phyloP scores from a whole-genome alignment of 345 rosid genomes.

The Euphorbia peplus region DNA sequence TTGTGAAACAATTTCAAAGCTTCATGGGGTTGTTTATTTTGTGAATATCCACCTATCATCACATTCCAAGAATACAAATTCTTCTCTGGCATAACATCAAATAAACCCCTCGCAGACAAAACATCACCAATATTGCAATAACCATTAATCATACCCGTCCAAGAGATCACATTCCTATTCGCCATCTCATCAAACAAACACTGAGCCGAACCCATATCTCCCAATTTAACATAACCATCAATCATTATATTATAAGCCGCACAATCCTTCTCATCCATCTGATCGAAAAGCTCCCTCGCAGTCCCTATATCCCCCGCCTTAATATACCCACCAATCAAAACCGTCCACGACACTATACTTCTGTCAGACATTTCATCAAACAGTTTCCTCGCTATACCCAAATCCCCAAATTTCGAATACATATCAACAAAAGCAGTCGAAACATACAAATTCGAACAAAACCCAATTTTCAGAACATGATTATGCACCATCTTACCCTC shows the following conservation, averaged over 20 bases:
- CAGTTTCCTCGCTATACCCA: conserved; percentile 42
- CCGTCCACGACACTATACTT: conserved; percentile 76
- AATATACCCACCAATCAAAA: conserved; percentile 55
- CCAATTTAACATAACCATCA: conserved; percentile 62
- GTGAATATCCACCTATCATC: conserved; percentile 71
- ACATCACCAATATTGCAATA: conserved; percentile 51
- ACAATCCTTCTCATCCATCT: conserved; percentile 54
- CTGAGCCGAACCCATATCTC: conserved; percentile 55
- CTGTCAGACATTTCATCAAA: conserved; percentile 64
- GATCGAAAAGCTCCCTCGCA: conserved; percentile 49
- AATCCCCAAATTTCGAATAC: conserved; percentile 56
- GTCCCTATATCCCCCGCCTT: conserved; percentile 43
- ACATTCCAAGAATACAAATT: conserved; percentile 74
- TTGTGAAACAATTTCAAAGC: conserved; percentile 59
- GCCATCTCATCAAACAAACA: conserved; percentile 58
- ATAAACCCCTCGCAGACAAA: conserved; percentile 47
- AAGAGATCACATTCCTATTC: conserved; percentile 54
- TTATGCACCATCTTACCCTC: conserved; percentile 57
- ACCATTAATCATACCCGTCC: conserved; percentile 75
- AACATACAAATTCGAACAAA: conserved; percentile 55
- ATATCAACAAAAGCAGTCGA: conserved; percentile 64
- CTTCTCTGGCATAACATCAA: conserved; percentile 67
- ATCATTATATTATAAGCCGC: conserved; percentile 58
- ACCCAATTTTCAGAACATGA: conserved; percentile 50
- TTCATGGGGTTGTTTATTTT: conserved; percentile 62